Base-by-base conservation (phyloP, 1,284 basidiomycete species). In the Ceraceosorus guamensis region DNA sequence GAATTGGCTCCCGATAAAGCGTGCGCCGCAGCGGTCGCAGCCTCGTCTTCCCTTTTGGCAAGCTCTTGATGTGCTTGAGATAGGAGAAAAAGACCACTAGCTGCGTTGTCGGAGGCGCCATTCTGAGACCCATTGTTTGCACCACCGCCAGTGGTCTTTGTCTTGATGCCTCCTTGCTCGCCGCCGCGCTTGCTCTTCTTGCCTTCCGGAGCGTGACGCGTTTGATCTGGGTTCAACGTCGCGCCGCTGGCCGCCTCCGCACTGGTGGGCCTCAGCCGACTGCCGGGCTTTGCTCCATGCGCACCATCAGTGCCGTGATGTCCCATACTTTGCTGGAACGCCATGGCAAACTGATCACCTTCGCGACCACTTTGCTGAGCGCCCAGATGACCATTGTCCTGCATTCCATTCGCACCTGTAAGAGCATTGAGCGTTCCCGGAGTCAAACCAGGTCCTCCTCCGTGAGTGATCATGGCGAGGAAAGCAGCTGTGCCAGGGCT, bases 51-150 rank as follows among this genome's bases (percentile, higher is more conserved):
- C 30, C 89, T 85, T 80, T 93, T 93, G n/a, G 89, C 88, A 56
- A 95, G 83, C 80, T 95, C 91, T 75, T 93, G 89, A 73, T 93
- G 91, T 24, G 91, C 91, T 77, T 95, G 90, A 6, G 86, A 88
- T 56, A 96, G 84, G 50, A 96, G 80, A 80, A 92, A 96, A 46
- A 96, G 83, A 16, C 91, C 91, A 73, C 91, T 92, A 53, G 90
- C 87, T 35, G 89, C 88, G n/a, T 41, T 41, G 37, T n/a, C 37
- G 37, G 37, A n/a, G 8, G n/a, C n/a, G 37, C 37, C 37, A 8
- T 41, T 8, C 37, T 46, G 18, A 10, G 35, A 41, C 50, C 13
- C 5, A 10, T 14, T 24, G 46, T 4, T 7, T n/a, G 45, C 45
- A 24, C 45, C 45, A 6, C n/a, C 10, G 7, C 16, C 32, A 24